phyloP scores from a whole-genome alignment of 164 flowering plant genomes.

The Tetracentron sinense region DNA sequence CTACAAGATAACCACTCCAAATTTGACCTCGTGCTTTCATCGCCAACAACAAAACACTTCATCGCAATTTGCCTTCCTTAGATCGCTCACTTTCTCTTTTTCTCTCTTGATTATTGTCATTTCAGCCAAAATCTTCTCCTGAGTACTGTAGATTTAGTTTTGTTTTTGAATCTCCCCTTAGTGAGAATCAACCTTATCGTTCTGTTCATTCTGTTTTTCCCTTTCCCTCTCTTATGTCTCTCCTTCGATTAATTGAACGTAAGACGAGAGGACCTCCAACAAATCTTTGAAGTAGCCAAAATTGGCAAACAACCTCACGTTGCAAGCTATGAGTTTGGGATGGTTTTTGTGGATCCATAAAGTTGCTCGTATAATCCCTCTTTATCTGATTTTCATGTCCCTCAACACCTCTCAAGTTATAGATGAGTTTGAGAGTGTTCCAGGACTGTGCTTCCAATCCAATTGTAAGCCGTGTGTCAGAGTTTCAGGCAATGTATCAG shows the following conservation, averaged over 20 bases:
- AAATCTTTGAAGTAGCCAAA: conserved; percentile 38
- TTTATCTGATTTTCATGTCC: conserved; percentile 45
- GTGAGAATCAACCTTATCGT: neutral
- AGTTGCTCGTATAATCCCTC: conserved; percentile 36
- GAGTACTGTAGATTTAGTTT: neutral
- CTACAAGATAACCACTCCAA: too few relatives aligned
- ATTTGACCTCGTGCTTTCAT: too few relatives aligned
- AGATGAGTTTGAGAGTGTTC: conserved; percentile 49
- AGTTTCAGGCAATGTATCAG: conserved; percentile 29
- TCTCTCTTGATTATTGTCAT: neutral
- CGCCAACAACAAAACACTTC: too few relatives aligned
- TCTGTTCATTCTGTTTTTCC: conserved; percentile 5
- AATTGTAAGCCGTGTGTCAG: conserved; percentile 18
- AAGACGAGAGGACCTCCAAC: conserved; percentile 40
- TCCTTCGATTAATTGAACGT: conserved; percentile 23
- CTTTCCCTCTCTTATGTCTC: conserved; percentile 1
- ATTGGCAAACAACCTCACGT: conserved; percentile 21
- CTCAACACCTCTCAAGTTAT: conserved; percentile 56
- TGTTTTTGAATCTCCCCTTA: neutral
- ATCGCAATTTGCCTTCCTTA: conserved; percentile 18
- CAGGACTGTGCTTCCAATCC: conserved; percentile 41
- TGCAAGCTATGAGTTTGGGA: conserved; percentile 35
- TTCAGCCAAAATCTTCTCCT: conserved; percentile 2
- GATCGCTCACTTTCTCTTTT: conserved; percentile 20
- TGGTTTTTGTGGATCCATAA: conserved; percentile 42